Percentiles rank a stretch among this genome's conserved stretches.
Conservation (phyloP, 352 stramenopile genomes). For the Blastocystis sp. region DNA sequence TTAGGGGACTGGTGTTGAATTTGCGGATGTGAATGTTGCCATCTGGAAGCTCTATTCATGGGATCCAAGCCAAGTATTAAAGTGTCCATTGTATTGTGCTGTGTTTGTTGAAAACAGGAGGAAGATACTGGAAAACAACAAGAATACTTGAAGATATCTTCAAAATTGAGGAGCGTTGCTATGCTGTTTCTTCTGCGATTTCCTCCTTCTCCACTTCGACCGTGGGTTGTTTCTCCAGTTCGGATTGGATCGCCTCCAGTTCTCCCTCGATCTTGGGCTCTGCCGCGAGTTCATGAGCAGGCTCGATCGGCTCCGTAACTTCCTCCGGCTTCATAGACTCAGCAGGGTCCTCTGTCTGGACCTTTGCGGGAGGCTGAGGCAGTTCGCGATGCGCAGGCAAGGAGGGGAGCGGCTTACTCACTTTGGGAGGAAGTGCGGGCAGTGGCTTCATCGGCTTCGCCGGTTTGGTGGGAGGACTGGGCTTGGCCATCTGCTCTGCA, state of each 20-base stretch:
- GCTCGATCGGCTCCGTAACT: background rate
- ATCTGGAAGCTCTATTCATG: background rate
- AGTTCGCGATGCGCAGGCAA: background rate
- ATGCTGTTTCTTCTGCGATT: no score
- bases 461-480: background rate
- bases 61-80: background rate
- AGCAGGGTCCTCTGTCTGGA: background rate
- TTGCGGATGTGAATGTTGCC: background rate
- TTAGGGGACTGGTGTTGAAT: slow-evolving; percentile 38
- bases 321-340: no score
- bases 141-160: slow-evolving; percentile 20
- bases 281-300: no score
- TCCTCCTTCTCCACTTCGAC: no score
- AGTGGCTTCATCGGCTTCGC: background rate
- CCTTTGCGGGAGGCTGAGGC: background rate
- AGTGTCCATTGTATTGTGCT: background rate
- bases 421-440: background rate
- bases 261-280: no score
- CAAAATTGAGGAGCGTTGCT: background rate
- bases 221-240: no score
- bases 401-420: background rate
- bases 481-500: background rate
- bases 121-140: slow-evolving; percentile 34
- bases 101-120: slow-evolving; percentile 28
- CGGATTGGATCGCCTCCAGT: no score